Percentiles rank a stretch among this genome's conserved stretches.
Evolutionary conservation across 306 rosid genomes (phyloP).

Genomic region (Mimosa pudica): DNA sequence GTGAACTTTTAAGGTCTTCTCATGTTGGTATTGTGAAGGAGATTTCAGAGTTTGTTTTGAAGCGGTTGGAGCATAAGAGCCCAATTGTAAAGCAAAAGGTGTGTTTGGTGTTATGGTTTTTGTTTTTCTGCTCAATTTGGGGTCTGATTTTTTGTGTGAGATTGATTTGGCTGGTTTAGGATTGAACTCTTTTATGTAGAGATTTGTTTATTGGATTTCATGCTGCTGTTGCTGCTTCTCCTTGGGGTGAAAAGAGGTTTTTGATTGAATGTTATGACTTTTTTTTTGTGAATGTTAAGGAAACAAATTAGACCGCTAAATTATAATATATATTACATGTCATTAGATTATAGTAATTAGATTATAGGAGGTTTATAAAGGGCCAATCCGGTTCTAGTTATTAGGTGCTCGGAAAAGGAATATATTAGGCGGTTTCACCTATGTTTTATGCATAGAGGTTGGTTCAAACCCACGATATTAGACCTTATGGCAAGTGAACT

Average conservation of each 20-base stretch:
- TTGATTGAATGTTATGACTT: not conserved
- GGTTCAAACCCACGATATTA: no score
- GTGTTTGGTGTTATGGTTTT: slow-evolving; percentile 17
- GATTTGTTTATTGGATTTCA: not conserved
- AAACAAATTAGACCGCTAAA: no score
- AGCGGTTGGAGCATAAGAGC: slow-evolving; percentile 88
- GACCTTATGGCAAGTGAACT: no score
- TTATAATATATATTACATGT: no score
- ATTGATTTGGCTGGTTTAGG: slow-evolving; percentile 15
- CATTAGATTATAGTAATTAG: no score
- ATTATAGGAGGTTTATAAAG: no score
- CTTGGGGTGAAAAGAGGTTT: not conserved
- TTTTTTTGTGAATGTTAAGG: no score
- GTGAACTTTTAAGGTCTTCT: slow-evolving; percentile 82
- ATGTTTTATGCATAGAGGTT: no score
- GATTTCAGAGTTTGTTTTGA: slow-evolving; percentile 75
- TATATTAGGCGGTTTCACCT: no score
- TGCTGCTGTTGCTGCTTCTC: not conserved
- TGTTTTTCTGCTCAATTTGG: slow-evolving; percentile 23
- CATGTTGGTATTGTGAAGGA: slow-evolving; percentile 90
- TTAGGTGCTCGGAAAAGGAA: no score
- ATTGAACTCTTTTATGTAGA: not conserved
- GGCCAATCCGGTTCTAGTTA: no score
- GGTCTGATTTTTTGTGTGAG: slow-evolving; percentile 15
- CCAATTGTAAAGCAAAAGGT: slow-evolving; percentile 98